These are phyloP conservation scores for Citrus unshiu DNA, from an alignment of 345 rosid species.

Conservation along the genomic window DNA sequence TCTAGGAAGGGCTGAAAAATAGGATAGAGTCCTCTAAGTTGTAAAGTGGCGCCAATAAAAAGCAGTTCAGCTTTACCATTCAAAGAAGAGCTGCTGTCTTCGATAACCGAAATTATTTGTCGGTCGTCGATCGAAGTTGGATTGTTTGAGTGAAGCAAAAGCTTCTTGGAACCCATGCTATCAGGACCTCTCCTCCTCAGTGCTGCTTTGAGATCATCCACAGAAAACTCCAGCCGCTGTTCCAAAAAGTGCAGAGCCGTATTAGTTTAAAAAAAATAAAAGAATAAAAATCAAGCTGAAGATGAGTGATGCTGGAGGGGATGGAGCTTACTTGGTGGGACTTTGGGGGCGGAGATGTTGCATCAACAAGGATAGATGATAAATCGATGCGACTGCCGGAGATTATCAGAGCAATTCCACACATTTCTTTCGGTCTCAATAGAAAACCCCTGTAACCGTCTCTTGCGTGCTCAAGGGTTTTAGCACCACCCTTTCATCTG, in stretches of 20 bases:
- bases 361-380: constrained; percentile 23
- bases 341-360: constrained; percentile 16
- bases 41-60: constrained; percentile 74
- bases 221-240: constrained; percentile 35
- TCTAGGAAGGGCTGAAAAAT: constrained; percentile 64
- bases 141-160: constrained; percentile 30
- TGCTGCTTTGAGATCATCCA: constrained; percentile 54
- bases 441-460: not conserved
- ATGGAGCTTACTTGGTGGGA: constrained; percentile 25
- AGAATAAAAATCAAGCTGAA: not conserved
- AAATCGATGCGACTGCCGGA: constrained; percentile 50
- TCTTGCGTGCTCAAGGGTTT: not conserved
- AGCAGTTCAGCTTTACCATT: constrained; percentile 37
- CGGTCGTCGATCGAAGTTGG: constrained; percentile 14
- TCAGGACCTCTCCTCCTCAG: constrained; percentile 75
- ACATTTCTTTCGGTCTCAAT: constrained; percentile 40
- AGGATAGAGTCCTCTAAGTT: constrained; percentile 66
- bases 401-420: constrained; percentile 70
- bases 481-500: too few relatives aligned
- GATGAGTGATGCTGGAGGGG: not conserved
- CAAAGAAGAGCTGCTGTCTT: constrained; percentile 6
- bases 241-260: constrained; percentile 1
- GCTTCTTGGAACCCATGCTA: constrained; percentile 51
- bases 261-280: not conserved
- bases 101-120: constrained; percentile 19